Percentiles rank a stretch among this genome's conserved stretches.
Conservation (phyloP, 306 rosid species). For the Dryas octopetala region DNA sequence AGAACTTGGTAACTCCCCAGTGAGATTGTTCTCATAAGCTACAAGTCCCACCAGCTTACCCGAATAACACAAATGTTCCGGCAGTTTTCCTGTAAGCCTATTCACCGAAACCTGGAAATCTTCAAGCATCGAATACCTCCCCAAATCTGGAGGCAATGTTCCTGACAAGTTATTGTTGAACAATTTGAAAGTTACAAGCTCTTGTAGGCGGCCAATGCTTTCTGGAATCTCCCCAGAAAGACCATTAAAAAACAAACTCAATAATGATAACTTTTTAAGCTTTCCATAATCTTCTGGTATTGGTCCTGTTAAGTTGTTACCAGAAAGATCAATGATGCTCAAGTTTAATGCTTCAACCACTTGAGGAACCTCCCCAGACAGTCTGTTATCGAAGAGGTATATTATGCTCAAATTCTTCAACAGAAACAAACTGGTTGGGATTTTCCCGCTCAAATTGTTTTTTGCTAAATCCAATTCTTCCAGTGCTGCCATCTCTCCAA, state of each 20-base stretch:
- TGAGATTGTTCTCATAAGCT: conserved; percentile 43
- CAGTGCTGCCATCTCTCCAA: conserved; percentile 55
- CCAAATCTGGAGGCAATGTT: conserved; percentile 55
- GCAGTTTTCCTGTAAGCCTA: conserved; percentile 50
- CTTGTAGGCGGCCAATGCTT: conserved; percentile 54
- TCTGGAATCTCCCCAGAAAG: conserved; percentile 59
- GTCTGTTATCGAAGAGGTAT: conserved; percentile 37
- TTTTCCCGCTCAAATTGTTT: conserved; percentile 45
- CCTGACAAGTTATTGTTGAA: conserved; percentile 57
- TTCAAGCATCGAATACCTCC: conserved; percentile 40
- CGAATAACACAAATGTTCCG: conserved; percentile 49
- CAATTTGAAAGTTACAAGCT: conserved; percentile 32
- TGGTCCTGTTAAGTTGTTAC: conserved; percentile 41
- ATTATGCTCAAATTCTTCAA: conserved; percentile 44
- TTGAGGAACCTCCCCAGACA: conserved; percentile 58
- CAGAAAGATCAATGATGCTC: conserved; percentile 42
- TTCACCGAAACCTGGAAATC: conserved; percentile 39
- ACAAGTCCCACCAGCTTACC: conserved; percentile 41
- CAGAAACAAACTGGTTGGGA: conserved; percentile 51
- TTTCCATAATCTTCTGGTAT: conserved; percentile 62
- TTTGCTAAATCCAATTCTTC: conserved; percentile 41
- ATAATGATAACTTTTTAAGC: conserved; percentile 31
- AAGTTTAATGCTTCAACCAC: conserved; percentile 47
- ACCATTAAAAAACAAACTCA: conserved; percentile 42
- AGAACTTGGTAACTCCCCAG: conserved; percentile 59